Base-by-base conservation (phyloP, 2,329 filamentous ascomycete genomes). In the Fusarium penzigii region DNA sequence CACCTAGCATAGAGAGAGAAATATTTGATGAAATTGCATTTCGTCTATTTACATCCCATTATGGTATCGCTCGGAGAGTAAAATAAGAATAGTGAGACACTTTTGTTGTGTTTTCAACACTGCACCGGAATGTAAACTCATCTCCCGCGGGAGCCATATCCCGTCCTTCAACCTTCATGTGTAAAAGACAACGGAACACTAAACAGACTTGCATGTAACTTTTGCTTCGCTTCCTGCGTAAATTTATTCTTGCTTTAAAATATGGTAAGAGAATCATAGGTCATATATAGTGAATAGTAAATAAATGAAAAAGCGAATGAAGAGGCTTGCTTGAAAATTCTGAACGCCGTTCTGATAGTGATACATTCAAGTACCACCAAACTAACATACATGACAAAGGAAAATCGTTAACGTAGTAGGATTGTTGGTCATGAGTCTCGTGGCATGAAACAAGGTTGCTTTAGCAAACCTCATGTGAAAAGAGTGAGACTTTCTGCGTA, bases 401-500 rank as follows among this genome's bases (percentile, higher is more conserved):
- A 40, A 40, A 13, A 40, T 17, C 17, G 39, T 40, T 14, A 20
- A 16, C 9, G 39, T 14, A 20, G n/a, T 40, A n/a, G 8, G 6
- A 17, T 52, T 49, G 44, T 46, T 48, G 48, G 42, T 51, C 51
- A 48, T 53, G 32, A 36, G 32, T 36, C 32, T 36, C 32, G 13
- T 36, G 4, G 32, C 32, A 36, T 36, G 10, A 36, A 11, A 36
- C 13, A 9, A 36, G 32, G 32, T 25, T 25, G 20, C 20, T 25
- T 46, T 49, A 44, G 48, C 44, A 32, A 38, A 41, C 46, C 16
- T 60, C 50, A 34, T 58, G 34, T 55, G 39, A 48, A 29, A 47
- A 45, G 13, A 43, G 45, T 45, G 32, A 29, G 29, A 43, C 43
- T 40, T 46, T 25, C 49, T 51, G 29, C 46, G 47, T 36, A 14